Conservation (phyloP, 2,329 filamentous ascomycete species). For the Talaromyces atroroseus region DNA sequence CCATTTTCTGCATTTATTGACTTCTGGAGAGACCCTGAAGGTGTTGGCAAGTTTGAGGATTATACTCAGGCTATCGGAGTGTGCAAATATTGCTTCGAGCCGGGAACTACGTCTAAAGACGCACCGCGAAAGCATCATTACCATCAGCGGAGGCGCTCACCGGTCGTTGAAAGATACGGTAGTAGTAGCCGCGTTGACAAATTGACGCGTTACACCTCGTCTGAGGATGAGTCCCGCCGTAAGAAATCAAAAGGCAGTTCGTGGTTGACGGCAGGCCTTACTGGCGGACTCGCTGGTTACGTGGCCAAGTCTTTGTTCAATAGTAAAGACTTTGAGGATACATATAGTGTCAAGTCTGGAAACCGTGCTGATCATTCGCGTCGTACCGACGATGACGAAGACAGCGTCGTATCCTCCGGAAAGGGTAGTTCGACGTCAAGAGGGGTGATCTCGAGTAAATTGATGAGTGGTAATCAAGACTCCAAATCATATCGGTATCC, state of each 20-base stretch:
- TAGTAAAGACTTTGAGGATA: slow-evolving; percentile 54
- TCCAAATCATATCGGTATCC: slow-evolving; percentile 18
- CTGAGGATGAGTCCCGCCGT: slow-evolving; percentile 45
- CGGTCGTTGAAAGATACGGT: slow-evolving; percentile 43
- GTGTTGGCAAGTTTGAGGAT: slow-evolving; percentile 61
- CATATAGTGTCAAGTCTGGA: slow-evolving; percentile 55
- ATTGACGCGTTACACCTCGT: slow-evolving; percentile 52
- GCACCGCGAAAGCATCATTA: slow-evolving; percentile 59
- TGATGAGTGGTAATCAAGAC: slow-evolving; percentile 7
- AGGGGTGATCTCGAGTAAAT: slow-evolving; percentile 28
- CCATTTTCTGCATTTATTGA: slow-evolving; percentile 53
- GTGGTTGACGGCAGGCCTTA: slow-evolving; percentile 51
- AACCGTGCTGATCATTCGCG: slow-evolving; percentile 28
- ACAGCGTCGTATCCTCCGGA: slow-evolving; percentile 22
- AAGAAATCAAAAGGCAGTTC: slow-evolving; percentile 43
- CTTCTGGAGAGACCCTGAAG: slow-evolving; percentile 60
- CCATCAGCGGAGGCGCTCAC: slow-evolving; percentile 31
- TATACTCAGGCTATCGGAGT: slow-evolving; percentile 63
- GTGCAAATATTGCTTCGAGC: slow-evolving; percentile 61
- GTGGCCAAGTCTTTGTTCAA: slow-evolving; percentile 52
- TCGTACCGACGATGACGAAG: slow-evolving; percentile 23
- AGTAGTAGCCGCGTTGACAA: slow-evolving; percentile 51
- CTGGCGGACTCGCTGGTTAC: slow-evolving; percentile 51
- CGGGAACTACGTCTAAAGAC: slow-evolving; percentile 50
- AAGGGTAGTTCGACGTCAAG: slow-evolving; percentile 42